Conservation (phyloP, 2,329 filamentous ascomycete genomes). For the Fusarium denticulatum region DNA sequence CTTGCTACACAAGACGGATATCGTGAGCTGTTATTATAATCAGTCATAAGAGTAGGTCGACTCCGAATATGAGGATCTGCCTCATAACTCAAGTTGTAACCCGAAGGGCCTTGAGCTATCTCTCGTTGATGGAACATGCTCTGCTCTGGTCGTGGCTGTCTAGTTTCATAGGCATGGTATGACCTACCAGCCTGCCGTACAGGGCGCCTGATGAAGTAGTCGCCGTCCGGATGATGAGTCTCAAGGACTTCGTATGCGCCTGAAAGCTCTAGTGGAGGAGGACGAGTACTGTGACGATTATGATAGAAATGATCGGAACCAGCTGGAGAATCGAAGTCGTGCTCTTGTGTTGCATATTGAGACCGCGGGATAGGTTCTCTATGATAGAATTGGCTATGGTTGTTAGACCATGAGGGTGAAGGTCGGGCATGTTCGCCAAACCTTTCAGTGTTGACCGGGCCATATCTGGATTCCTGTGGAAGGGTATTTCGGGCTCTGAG, state of each 20-base stretch:
- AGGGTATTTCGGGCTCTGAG: constrained; percentile 30
- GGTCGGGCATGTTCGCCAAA: constrained; percentile 5
- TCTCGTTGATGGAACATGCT: constrained; percentile 14
- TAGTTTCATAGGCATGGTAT: constrained; percentile 41
- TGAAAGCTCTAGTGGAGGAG: constrained; percentile 14
- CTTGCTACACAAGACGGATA: constrained; percentile 45
- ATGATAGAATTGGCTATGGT: constrained; percentile 10
- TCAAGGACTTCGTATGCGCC: constrained; percentile 58
- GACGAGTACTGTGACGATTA: constrained; percentile 3
- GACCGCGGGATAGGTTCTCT: constrained; percentile 11
- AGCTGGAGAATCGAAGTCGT: constrained; percentile 11
- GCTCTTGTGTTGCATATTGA: constrained; percentile 13
- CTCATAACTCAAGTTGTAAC: constrained; percentile 8
- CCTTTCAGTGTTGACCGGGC: constrained; percentile 1
- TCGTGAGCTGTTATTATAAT: constrained; percentile 55
- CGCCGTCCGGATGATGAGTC: constrained; percentile 55
- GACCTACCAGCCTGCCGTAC: constrained; percentile 44
- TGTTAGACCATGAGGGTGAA: constrained; percentile 16
- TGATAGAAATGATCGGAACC: constrained; percentile 14
- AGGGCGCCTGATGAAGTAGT: constrained; percentile 59
- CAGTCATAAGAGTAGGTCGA: not conserved
- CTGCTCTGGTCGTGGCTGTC: constrained; percentile 17
- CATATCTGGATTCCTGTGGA: constrained; percentile 12
- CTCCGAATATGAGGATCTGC: not conserved
- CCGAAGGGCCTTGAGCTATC: not conserved